A percentile compares a stretch with the other conserved stretches of the same genome.
Conservation (phyloP, 2,329 filamentous ascomycete genomes). For the Diaporthe citriasiana region DNA sequence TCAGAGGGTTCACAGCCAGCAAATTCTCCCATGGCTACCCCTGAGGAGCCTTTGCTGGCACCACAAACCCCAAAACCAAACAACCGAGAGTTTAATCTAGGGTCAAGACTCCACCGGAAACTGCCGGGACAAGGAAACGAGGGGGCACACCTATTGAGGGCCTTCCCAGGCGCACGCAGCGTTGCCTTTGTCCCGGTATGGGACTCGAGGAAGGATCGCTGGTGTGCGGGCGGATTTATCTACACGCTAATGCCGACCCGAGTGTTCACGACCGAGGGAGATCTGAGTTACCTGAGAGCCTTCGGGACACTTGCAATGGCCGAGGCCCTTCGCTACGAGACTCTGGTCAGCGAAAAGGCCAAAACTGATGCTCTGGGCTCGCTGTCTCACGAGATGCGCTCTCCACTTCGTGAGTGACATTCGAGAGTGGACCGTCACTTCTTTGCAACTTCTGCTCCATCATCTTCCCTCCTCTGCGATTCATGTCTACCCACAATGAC, state of each 20-base stretch:
- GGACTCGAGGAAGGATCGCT: not conserved
- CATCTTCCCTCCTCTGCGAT: no score
- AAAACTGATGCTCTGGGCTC: not conserved
- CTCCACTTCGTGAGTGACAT: no score
- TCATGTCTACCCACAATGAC: no score
- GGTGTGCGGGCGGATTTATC: not conserved
- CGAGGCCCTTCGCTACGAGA: not conserved
- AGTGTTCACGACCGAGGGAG: not conserved
- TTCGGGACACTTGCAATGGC: not conserved
- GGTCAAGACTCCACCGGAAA: no score
- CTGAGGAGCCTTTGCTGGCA: no score
- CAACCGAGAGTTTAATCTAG: no score
- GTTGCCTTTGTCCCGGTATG: not conserved
- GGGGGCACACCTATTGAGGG: not conserved
- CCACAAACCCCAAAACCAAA: no score
- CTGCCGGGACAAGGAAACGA: no score
- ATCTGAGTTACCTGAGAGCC: not conserved
- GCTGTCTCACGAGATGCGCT: not conserved
- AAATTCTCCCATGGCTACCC: no score
- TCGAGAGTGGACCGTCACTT: no score
- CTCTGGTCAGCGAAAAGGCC: not conserved
- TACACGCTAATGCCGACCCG: not conserved
- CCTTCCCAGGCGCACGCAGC: not conserved
- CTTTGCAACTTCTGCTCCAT: no score
- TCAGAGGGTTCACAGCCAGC: no score